Evolutionary conservation across 257 asterid species (phyloP).

Genomic region (Nicotiana sylvestris): DNA sequence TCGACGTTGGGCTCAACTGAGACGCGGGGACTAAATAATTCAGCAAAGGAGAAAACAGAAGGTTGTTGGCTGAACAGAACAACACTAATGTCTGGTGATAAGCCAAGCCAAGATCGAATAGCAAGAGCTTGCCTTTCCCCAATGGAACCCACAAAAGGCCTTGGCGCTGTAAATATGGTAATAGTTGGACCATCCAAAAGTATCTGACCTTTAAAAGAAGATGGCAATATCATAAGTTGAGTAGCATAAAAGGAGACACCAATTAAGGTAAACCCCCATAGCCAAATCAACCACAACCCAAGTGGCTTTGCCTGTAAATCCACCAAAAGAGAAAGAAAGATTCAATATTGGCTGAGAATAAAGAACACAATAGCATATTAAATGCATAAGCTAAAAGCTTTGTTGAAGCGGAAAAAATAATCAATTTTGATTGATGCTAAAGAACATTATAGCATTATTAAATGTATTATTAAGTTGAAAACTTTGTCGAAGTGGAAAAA

Average conservation of each 20-base stretch:
- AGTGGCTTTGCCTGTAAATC: constrained; percentile 48
- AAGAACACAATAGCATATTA: neutral
- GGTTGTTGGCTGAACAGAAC: constrained; percentile 79
- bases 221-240: constrained; percentile 51
- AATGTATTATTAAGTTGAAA: too few relatives aligned
- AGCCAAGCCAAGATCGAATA: constrained; percentile 85
- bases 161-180: constrained; percentile 74
- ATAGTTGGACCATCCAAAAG: constrained; percentile 44
- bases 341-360: neutral
- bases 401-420: neutral
- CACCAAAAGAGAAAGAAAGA: neutral
- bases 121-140: constrained; percentile 77
- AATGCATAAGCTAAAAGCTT: neutral
- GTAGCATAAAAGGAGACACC: constrained; percentile 65
- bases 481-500: too few relatives aligned
- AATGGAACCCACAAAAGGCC: constrained; percentile 53
- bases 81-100: constrained; percentile 50
- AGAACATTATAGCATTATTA: neutral
- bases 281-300: constrained; percentile 77
- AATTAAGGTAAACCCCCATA: constrained; percentile 66
- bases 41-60: constrained; percentile 64
- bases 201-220: constrained; percentile 33
- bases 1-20: constrained; percentile 71
- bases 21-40: constrained; percentile 53
- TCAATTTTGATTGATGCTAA: neutral